phyloP scores from a whole-genome alignment of 2,329 filamentous ascomycete genomes.

The Elsinoe australis region DNA sequence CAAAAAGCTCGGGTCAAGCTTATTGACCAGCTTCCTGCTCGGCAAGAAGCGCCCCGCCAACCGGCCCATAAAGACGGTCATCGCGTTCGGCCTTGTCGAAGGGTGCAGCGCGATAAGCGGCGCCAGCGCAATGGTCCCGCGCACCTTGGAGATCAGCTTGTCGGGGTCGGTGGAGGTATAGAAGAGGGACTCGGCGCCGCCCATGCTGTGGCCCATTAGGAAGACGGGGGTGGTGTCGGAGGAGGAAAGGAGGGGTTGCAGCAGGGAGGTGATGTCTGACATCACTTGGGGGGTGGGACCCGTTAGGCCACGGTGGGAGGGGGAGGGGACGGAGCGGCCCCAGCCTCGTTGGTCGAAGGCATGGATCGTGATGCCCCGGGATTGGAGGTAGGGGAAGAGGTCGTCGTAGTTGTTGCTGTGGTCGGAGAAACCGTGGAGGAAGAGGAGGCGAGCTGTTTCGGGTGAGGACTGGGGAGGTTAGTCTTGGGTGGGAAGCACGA shows the following conservation, averaged over 20 bases:
- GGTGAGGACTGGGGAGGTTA: conserved; percentile 35
- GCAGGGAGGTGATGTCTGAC: conserved; percentile 69
- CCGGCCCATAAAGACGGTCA: conserved; percentile 60
- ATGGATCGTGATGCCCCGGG: conserved; percentile 65
- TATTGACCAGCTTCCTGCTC: conserved; percentile 56
- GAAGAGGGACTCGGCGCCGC: conserved; percentile 67
- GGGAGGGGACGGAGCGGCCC: conserved; percentile 62
- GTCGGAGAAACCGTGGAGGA: conserved; percentile 87
- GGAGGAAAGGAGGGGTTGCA: conserved; percentile 49
- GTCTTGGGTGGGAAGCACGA: conserved; percentile 6
- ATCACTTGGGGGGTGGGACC: conserved; percentile 67
- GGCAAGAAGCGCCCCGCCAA: conserved; percentile 63
- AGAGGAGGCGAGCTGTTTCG: conserved; percentile 65
- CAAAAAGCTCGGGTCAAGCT: conserved; percentile 56
- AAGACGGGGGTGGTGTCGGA: conserved; percentile 61
- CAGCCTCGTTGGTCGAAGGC: conserved; percentile 81
- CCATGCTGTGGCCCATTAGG: conserved; percentile 87
- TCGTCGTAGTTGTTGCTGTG: conserved; percentile 68
- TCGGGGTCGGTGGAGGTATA: conserved; percentile 43
- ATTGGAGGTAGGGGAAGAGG: conserved; percentile 64
- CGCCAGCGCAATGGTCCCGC: conserved; percentile 68
- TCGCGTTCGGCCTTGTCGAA: conserved; percentile 52
- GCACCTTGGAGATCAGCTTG: conserved; percentile 52
- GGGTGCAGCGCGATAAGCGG: conserved; percentile 70
- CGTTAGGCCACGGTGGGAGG: conserved; percentile 60